These are phyloP conservation scores for Solanum neorickii DNA, from an alignment of 257 asterid species.

Conservation along the genomic window DNA sequence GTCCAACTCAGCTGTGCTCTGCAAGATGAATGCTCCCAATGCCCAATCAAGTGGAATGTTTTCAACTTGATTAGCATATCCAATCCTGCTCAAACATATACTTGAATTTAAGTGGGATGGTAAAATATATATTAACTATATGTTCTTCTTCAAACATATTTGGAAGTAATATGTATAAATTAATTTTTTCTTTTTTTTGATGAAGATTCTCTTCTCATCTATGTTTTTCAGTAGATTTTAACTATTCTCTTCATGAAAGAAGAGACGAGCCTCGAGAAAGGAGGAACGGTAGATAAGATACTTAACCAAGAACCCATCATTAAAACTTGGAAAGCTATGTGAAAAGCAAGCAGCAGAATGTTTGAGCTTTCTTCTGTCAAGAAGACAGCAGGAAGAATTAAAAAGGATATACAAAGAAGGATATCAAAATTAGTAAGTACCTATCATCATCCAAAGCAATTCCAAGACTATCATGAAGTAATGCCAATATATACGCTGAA, in stretches of 20 bases:
- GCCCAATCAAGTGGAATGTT: slow-evolving; percentile 92
- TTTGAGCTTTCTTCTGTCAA: neutral
- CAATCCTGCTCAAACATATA: slow-evolving; percentile 31
- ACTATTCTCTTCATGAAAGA: neutral
- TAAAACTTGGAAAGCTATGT: neutral
- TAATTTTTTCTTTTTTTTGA: neutral
- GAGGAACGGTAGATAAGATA: neutral
- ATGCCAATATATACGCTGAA: slow-evolving; percentile 86
- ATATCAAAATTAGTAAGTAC: slow-evolving; percentile 14
- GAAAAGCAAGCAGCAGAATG: neutral
- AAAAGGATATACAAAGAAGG: neutral
- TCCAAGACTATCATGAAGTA: slow-evolving; percentile 97
- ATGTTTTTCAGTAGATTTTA: neutral
- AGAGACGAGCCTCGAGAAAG: neutral
- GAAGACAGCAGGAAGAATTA: neutral
- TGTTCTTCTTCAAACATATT: neutral
- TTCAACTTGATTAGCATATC: slow-evolving; percentile 63
- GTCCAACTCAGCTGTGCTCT: slow-evolving; percentile 27
- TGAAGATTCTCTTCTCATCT: neutral
- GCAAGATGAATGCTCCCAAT: slow-evolving; percentile 83
- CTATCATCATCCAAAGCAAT: slow-evolving; percentile 70
- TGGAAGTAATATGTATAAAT: neutral
- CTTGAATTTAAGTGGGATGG: neutral
- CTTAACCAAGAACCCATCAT: neutral
- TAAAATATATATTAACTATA: neutral